phyloP scores from a whole-genome alignment of 139 green algal species.

The Closterium sp. region DNA sequence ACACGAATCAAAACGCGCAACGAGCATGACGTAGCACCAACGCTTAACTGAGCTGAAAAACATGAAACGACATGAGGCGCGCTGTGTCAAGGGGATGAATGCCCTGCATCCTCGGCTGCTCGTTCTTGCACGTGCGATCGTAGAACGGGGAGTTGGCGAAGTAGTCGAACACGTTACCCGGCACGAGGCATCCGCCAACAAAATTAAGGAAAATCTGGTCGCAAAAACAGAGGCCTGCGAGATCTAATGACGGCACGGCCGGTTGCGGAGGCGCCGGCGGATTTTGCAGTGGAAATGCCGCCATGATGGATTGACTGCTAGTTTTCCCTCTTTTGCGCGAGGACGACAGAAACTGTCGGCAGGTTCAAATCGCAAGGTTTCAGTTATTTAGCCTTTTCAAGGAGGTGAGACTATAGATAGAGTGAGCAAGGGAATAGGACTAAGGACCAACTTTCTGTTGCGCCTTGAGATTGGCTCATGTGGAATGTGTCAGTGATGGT shows the following conservation, averaged over 20 bases:
- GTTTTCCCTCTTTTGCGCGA: neutral
- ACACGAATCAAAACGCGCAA: no score
- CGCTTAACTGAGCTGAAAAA: no score
- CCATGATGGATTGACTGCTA: neutral
- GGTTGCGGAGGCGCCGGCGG: neutral
- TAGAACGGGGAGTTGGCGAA: slow-evolving; percentile 82
- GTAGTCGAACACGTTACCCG: slow-evolving; percentile 70
- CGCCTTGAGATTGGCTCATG: no score
- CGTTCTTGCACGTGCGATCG: slow-evolving; percentile 75
- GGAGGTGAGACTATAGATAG: no score
- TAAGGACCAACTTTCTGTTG: no score
- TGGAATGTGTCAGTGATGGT: no score
- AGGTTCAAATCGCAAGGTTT: no score
- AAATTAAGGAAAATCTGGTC: slow-evolving; percentile 44
- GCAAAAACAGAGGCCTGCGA: slow-evolving; percentile 32
- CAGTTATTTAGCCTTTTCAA: no score
- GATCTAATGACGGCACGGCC: slow-evolving; percentile 12
- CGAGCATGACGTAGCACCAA: no score
- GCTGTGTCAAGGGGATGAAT: slow-evolving; percentile 43
- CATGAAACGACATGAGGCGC: slow-evolving; percentile 10
- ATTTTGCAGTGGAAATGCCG: neutral
- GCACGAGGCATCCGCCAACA: slow-evolving; percentile 54
- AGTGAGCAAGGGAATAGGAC: no score
- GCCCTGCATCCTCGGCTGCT: slow-evolving; percentile 51
- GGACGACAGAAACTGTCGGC: neutral